Percentiles rank a stretch among this genome's conserved stretches.
These are phyloP conservation scores for Penicillium decumbens DNA, from an alignment of 2,329 filamentous ascomycete genomes.

Conservation along the genomic window DNA sequence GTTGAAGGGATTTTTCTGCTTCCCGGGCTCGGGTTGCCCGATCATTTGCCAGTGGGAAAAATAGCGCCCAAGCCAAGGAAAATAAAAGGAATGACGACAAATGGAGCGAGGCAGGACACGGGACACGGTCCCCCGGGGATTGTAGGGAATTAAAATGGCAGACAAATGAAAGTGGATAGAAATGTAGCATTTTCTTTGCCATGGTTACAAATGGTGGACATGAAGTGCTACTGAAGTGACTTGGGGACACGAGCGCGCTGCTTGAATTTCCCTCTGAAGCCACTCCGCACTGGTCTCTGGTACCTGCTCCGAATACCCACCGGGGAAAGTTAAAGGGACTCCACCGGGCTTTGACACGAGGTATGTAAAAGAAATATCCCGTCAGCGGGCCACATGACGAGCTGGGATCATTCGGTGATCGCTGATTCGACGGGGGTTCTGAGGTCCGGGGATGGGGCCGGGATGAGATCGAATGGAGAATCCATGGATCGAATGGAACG, in stretches of 20 bases:
- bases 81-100: neutral
- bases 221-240: neutral
- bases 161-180: neutral
- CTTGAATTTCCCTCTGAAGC: slow-evolving; percentile 19
- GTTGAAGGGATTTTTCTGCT: neutral
- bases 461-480: neutral
- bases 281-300: slow-evolving; percentile 3
- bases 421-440: neutral
- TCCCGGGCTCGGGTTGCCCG: neutral
- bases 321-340: slow-evolving; percentile 8
- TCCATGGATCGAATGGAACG: neutral
- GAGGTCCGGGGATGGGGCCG: neutral
- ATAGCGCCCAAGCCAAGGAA: neutral
- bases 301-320: slow-evolving; percentile 11
- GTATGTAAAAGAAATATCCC: slow-evolving; percentile 14
- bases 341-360: slow-evolving; percentile 12
- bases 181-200: neutral
- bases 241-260: neutral
- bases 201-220: neutral
- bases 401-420: neutral
- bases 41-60: neutral
- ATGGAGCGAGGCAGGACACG: neutral
- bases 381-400: slow-evolving; percentile 4
- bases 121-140: neutral
- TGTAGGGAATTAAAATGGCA: neutral